Conservation (phyloP, 2,329 filamentous ascomycete genomes). For the Aureobasidium sp. region DNA sequence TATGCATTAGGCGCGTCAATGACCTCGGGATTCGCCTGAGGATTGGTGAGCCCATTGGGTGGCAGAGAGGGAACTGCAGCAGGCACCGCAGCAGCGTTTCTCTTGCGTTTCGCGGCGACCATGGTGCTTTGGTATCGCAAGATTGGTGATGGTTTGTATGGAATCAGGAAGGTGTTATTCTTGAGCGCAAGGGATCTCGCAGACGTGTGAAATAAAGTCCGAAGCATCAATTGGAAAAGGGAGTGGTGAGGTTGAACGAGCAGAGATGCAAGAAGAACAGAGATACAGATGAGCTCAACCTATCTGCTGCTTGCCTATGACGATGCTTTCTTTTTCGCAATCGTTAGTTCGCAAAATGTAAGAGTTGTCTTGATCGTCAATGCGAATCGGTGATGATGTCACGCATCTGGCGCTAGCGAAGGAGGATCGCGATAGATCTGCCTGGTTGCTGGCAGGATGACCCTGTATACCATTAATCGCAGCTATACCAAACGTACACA, state of each 20-base stretch:
- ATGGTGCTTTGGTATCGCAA: background rate
- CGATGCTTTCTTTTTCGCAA: background rate
- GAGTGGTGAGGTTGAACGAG: background rate
- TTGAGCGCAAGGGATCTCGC: constrained; percentile 8
- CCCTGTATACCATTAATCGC: background rate
- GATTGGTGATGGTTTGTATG: background rate
- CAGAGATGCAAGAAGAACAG: background rate
- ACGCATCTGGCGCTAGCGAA: constrained; percentile 2
- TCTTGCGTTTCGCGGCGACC: constrained; percentile 7
- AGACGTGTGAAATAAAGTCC: background rate
- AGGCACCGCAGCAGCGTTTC: background rate
- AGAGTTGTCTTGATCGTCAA: constrained; percentile 1
- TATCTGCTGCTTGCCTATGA: constrained; percentile 4
- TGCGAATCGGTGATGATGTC: constrained; percentile 5
- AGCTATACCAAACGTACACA: too few species aligned
- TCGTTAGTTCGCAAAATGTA: background rate
- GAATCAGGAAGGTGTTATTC: background rate
- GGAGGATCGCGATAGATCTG: background rate
- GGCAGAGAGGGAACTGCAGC: background rate
- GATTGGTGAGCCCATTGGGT: constrained; percentile 22
- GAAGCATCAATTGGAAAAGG: constrained; percentile 4
- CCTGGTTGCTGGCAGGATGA: background rate
- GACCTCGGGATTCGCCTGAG: constrained; percentile 34
- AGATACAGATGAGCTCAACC: background rate
- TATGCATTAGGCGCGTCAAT: constrained; percentile 37